Evolutionary conservation across 257 asterid species (phyloP).

Genomic region (Lantana camara): DNA sequence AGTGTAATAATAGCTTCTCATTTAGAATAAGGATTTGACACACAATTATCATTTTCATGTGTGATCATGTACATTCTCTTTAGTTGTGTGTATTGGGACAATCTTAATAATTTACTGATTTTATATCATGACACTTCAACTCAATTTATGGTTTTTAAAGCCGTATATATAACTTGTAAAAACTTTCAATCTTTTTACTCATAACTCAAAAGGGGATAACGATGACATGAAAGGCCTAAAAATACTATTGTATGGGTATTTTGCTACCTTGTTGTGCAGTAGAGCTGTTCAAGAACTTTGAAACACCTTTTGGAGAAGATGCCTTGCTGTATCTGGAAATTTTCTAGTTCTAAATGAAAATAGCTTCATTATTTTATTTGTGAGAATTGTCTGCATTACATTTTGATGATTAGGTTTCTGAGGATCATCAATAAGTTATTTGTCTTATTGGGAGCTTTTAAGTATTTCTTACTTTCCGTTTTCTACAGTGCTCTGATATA

Average conservation of each 20-base stretch:
- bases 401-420: constrained; percentile 7
- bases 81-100: background rate
- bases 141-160: background rate
- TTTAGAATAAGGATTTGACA: background rate
- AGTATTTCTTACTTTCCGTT: background rate
- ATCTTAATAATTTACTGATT: background rate
- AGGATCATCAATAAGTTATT: constrained; percentile 14
- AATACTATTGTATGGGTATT: background rate
- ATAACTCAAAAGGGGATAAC: background rate
- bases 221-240: background rate
- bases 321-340: background rate
- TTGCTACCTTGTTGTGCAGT: background rate
- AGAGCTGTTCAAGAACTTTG: constrained; percentile 5
- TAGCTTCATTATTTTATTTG: background rate
- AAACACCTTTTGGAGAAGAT: background rate
- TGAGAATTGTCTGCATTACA: background rate
- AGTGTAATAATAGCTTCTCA: too few species aligned
- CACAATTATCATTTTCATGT: background rate
- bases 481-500: background rate
- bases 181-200: background rate
- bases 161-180: background rate
- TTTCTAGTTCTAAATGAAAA: background rate
- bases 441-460: constrained; percentile 10
- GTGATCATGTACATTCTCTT: background rate
- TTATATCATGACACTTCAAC: background rate